These are phyloP conservation scores for Aleurites moluccanus DNA, from an alignment of 441 rosid species.

Conservation along the genomic window DNA sequence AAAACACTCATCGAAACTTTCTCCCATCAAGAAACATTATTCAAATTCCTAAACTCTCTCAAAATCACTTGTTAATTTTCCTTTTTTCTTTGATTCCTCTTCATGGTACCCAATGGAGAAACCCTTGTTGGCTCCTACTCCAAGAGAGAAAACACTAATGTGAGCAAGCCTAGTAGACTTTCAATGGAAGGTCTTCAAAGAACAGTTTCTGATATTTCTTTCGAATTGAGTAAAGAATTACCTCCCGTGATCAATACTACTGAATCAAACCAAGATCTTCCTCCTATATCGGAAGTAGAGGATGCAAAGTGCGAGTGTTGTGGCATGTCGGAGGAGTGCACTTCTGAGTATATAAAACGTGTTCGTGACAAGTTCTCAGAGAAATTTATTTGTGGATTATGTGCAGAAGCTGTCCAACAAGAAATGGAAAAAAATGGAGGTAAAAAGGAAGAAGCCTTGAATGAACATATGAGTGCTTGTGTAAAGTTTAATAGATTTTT, in stretches of 20 bases:
- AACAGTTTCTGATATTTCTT: slow-evolving; percentile 30
- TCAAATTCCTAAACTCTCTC: neutral
- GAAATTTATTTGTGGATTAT: slow-evolving; percentile 83
- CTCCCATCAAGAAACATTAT: neutral
- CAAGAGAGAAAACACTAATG: neutral
- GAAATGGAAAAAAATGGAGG: slow-evolving; percentile 66
- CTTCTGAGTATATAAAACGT: slow-evolving; percentile 60
- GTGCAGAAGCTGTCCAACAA: slow-evolving; percentile 81
- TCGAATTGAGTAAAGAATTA: slow-evolving; percentile 26
- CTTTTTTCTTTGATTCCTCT: neutral
- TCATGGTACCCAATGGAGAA: slow-evolving; percentile 24
- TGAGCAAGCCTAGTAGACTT: slow-evolving; percentile 15
- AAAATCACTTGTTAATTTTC: neutral
- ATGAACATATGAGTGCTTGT: slow-evolving; percentile 72
- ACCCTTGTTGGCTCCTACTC: neutral
- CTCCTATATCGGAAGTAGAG: slow-evolving; percentile 60
- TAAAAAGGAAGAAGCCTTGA: slow-evolving; percentile 62
- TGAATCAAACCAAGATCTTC: neutral
- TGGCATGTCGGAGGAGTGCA: slow-evolving; percentile 91
- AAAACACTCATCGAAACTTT: neutral
- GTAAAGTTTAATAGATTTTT: slow-evolving; percentile 71
- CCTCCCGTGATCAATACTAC: neutral
- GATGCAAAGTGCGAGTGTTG: slow-evolving; percentile 91
- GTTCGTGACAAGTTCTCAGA: slow-evolving; percentile 65
- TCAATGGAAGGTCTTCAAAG: slow-evolving; percentile 31